Conservation (phyloP, 2,329 filamentous ascomycete species). For the Fonsecaea nubica region DNA sequence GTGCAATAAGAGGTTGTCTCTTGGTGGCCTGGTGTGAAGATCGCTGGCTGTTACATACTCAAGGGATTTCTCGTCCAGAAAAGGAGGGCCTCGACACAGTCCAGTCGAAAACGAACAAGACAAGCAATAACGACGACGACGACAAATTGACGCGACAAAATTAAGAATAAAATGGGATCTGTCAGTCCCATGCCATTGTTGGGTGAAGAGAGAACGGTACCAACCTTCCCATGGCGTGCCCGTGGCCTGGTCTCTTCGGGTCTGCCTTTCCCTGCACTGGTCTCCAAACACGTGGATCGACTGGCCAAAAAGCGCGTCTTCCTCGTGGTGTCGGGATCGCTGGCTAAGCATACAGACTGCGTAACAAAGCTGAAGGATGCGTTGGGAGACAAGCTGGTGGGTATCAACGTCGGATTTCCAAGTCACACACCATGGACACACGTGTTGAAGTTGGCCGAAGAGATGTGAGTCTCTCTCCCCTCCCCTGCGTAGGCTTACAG, state of each 20-base stretch:
- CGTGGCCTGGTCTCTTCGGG: conserved; percentile 22
- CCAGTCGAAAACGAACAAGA: too few relatives aligned
- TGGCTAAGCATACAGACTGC: conserved; percentile 55
- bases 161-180: too few relatives aligned
- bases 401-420: conserved; percentile 57
- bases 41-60: too few relatives aligned
- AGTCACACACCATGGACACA: conserved; percentile 62
- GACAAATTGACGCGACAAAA: too few relatives aligned
- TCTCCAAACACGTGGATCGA: conserved; percentile 18
- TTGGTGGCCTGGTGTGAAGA: too few relatives aligned
- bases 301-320: conserved; percentile 17
- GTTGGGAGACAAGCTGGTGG: conserved; percentile 53
- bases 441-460: conserved; percentile 55
- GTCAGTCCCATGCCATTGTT: too few relatives aligned
- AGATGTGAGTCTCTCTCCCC: conserved; percentile 38
- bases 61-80: too few relatives aligned
- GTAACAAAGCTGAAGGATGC: conserved; percentile 51
- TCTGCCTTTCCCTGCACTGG: conserved; percentile 20
- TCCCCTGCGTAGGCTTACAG: background rate
- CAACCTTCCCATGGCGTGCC: conserved; percentile 23
- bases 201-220: conserved; percentile 7
- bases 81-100: too few relatives aligned
- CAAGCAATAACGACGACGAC: too few relatives aligned
- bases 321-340: conserved; percentile 57
- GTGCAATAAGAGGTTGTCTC: too few relatives aligned